phyloP scores from a whole-genome alignment of 495 filamentous ascomycete genomes.

The Penicillium mononematosum region DNA sequence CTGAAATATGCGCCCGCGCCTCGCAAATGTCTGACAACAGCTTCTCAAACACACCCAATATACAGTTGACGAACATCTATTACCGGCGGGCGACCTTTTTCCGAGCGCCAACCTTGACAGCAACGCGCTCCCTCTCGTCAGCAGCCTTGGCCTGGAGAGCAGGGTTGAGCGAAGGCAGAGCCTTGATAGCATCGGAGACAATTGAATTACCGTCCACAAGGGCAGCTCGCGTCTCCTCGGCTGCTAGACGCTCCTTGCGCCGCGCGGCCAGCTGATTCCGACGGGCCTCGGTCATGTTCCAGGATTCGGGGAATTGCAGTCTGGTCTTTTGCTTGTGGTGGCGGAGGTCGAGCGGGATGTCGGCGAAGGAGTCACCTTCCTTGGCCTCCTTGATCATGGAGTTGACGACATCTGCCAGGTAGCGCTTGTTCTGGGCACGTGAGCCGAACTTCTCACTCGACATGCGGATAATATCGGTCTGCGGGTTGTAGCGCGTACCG shows the following conservation, averaged over 20 bases:
- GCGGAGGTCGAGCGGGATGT: conserved; percentile 86
- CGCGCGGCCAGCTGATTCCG: conserved; percentile 59
- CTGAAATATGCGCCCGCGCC: conserved; percentile 40
- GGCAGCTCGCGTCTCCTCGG: conserved; percentile 25
- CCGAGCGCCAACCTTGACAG: conserved; percentile 34
- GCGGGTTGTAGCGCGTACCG: conserved; percentile 87
- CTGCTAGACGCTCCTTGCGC: conserved; percentile 45
- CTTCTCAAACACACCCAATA: conserved; percentile 30
- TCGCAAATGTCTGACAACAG: conserved; percentile 35
- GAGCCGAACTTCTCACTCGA: conserved; percentile 84
- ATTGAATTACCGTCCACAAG: conserved; percentile 43
- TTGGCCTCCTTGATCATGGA: conserved; percentile 72
- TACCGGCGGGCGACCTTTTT: conserved; percentile 32
- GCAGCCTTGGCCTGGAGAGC: conserved; percentile 31
- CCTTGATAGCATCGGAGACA: conserved; percentile 33
- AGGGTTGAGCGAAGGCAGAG: conserved; percentile 39
- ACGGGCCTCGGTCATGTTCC: conserved; percentile 73
- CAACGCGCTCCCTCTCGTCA: conserved; percentile 43
- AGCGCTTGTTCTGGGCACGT: conserved; percentile 93
- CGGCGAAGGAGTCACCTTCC: conserved; percentile 81
- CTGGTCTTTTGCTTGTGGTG: conserved; percentile 73
- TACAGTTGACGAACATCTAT: conserved; percentile 23
- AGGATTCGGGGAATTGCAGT: conserved; percentile 73
- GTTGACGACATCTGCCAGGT: conserved; percentile 75
- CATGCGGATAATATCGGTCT: conserved; percentile 81